Evolutionary conservation across 2,329 filamentous ascomycete genomes (phyloP).

Genomic region (Talaromyces marneffei): DNA sequence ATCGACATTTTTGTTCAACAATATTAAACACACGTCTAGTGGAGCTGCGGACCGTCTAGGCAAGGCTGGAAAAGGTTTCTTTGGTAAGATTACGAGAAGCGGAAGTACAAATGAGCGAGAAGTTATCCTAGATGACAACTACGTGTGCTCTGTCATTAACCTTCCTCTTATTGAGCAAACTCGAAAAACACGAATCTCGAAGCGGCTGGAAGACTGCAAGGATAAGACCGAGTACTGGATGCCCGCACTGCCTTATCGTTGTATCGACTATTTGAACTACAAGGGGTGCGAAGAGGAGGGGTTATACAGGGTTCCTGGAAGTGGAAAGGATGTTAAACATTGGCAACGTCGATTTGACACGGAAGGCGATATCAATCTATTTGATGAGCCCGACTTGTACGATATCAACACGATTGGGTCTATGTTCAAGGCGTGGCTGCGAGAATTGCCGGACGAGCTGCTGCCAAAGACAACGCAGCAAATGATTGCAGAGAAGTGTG

Average conservation of each 20-base stretch:
- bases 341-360: constrained; percentile 88
- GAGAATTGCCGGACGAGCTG: constrained; percentile 88
- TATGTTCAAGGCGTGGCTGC: constrained; percentile 93
- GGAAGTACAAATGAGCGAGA: constrained; percentile 63
- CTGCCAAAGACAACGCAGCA: constrained; percentile 81
- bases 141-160: constrained; percentile 79
- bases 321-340: constrained; percentile 81
- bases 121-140: constrained; percentile 72
- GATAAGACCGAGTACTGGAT: constrained; percentile 99
- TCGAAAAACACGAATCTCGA: constrained; percentile 83
- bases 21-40: constrained; percentile 64
- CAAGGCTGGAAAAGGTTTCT: constrained; percentile 74
- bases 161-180: constrained; percentile 82
- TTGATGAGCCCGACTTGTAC: constrained; percentile 79
- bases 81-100: constrained; percentile 69
- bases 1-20: constrained; percentile 63
- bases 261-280: constrained; percentile 93
- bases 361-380: constrained; percentile 86
- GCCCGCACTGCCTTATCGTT: constrained; percentile 90
- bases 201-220: constrained; percentile 74
- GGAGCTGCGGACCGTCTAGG: constrained; percentile 65
- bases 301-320: constrained; percentile 85
- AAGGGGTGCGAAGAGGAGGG: constrained; percentile 92
- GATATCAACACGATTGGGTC: constrained; percentile 96
- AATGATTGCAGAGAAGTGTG: constrained; percentile 71